phyloP scores from a whole-genome alignment of 2,329 filamentous ascomycete genomes.

The Venturia nashicola region DNA sequence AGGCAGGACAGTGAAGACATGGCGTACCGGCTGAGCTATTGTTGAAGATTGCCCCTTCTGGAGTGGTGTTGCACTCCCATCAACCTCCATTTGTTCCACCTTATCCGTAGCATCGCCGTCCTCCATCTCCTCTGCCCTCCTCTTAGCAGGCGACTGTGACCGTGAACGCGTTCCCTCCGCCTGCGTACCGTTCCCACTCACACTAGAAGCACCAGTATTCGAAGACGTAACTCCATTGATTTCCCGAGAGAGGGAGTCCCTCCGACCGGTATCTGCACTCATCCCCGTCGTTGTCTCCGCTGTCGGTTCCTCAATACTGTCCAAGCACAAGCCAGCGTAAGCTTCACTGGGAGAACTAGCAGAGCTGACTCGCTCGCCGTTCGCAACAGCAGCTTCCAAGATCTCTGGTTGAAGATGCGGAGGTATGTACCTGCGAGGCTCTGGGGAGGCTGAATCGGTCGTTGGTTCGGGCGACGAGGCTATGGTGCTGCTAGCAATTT shows the following conservation, averaged over 20 bases:
- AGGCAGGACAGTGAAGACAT: not conserved
- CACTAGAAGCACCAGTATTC: not conserved
- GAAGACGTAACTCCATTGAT: not conserved
- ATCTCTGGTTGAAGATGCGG: constrained; percentile 42
- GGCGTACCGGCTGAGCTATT: not conserved
- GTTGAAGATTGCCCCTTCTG: not conserved
- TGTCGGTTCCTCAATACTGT: constrained; percentile 19
- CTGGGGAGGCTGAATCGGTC: constrained; percentile 21
- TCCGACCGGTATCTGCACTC: not conserved
- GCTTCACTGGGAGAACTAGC: constrained; percentile 38
- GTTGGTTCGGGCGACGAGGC: constrained; percentile 17
- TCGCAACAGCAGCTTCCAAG: constrained; percentile 20
- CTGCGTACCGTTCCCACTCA: constrained; percentile 16
- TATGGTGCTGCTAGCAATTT: not conserved
- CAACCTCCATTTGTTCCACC: not conserved
- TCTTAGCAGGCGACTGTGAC: constrained; percentile 42
- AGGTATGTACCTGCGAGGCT: constrained; percentile 38
- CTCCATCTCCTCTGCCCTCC: constrained; percentile 43
- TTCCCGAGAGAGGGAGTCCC: not conserved
- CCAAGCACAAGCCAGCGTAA: constrained; percentile 39
- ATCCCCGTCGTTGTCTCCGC: not conserved
- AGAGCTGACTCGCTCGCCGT: constrained; percentile 17
- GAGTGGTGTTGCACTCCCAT: not conserved
- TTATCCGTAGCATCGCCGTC: constrained; percentile 20
- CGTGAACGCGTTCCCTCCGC: constrained; percentile 27